Conservation (phyloP, 495 filamentous ascomycete species). For the Neurospora pannonica region DNA sequence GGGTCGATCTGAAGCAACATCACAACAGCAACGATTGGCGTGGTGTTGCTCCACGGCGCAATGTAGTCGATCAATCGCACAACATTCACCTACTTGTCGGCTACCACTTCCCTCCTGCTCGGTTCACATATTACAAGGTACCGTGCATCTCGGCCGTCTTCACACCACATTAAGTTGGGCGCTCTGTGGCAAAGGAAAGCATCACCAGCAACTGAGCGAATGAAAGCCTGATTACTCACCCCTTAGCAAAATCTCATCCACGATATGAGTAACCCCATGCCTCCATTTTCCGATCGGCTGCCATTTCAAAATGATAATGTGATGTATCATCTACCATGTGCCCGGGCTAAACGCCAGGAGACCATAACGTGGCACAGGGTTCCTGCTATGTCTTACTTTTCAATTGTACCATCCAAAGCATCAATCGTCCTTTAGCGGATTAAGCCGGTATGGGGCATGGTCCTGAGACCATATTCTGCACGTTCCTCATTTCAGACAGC, state of each 20-base stretch:
- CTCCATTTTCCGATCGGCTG: background rate
- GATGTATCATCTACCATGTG: background rate
- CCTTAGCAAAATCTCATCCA: background rate
- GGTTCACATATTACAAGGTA: background rate
- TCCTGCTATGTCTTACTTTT: background rate
- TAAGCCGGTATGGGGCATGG: background rate
- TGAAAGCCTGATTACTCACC: background rate
- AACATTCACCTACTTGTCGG: background rate
- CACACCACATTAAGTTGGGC: background rate
- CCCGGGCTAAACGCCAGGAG: background rate
- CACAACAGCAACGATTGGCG: background rate
- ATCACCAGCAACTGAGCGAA: background rate
- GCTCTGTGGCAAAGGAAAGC: background rate
- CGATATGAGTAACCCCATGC: background rate
- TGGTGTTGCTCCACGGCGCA: background rate
- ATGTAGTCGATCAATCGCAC: background rate
- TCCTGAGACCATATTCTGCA: background rate
- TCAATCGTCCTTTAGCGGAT: background rate
- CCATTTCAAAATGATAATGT: background rate
- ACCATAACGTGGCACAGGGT: background rate
- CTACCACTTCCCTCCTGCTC: background rate
- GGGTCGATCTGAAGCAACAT: background rate
- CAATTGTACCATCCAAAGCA: background rate
- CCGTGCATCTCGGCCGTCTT: background rate
- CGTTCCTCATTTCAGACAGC: conserved; percentile 4